Conservation (phyloP, 208 protist species). For the Leishmania aethiopica region DNA sequence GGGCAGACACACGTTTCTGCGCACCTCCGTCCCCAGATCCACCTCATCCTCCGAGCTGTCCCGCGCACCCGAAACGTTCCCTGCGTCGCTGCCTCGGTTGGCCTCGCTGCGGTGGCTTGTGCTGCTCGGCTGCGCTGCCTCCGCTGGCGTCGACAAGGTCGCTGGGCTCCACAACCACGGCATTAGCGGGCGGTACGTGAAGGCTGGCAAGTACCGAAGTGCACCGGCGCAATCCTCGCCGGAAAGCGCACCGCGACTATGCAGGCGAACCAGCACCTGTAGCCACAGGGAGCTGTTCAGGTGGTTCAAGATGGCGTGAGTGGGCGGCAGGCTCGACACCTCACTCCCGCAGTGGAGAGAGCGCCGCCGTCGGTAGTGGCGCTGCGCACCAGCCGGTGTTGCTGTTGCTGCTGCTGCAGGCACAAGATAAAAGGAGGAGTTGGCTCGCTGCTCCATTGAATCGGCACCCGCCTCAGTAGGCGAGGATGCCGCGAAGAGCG, state of each 20-base stretch:
- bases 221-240: slow-evolving; percentile 36
- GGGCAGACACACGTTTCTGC: slow-evolving; percentile 8
- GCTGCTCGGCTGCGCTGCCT: neutral
- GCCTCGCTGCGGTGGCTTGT: neutral
- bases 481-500: slow-evolving; percentile 3
- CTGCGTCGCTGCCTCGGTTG: neutral
- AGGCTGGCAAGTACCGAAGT: slow-evolving; percentile 43
- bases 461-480: neutral
- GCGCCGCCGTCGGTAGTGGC: neutral
- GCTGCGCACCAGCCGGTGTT: neutral
- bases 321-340: slow-evolving; percentile 18
- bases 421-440: neutral
- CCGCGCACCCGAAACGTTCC: neutral
- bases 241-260: slow-evolving; percentile 46
- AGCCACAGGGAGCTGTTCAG: slow-evolving; percentile 49
- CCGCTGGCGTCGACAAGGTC: neutral
- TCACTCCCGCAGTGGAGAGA: slow-evolving; percentile 19
- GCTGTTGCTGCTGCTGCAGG: neutral
- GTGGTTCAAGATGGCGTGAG: slow-evolving; percentile 33
- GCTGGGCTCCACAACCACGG: slow-evolving; percentile 56
- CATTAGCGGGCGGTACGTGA: slow-evolving; percentile 43
- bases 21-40: slow-evolving; percentile 11
- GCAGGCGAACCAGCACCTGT: slow-evolving; percentile 40
- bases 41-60: neutral
- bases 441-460: neutral